phyloP scores from a whole-genome alignment of 768 basidiomycete genomes.

The Phaffia australis region DNA sequence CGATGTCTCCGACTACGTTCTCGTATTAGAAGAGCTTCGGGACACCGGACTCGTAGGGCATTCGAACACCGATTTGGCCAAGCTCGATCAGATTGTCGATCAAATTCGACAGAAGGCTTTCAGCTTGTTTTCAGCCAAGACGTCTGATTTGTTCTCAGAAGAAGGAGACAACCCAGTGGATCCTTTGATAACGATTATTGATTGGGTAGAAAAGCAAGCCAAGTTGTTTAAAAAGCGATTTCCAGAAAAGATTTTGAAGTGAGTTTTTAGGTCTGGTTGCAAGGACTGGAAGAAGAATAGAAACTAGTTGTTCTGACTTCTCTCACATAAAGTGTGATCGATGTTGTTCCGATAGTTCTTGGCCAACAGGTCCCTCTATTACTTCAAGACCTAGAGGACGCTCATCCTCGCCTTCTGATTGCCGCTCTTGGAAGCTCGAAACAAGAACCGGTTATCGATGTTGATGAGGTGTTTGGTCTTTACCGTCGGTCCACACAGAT shows the following conservation, averaged over 20 bases:
- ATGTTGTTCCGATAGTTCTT: conserved; percentile 58
- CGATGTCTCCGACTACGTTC: conserved; percentile 55
- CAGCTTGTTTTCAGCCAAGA: conserved; percentile 25
- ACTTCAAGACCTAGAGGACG: conserved; percentile 54
- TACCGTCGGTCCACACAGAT: conserved; percentile 68
- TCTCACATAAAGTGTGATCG: conserved; percentile 40
- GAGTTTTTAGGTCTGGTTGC: conserved; percentile 30
- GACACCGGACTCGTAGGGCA: conserved; percentile 60
- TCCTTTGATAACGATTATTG: conserved; percentile 70
- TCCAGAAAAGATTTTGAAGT: conserved; percentile 71
- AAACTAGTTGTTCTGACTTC: not conserved
- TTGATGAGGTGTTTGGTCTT: conserved; percentile 78
- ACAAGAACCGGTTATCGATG: conserved; percentile 46
- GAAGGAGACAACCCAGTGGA: conserved; percentile 58
- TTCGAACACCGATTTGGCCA: conserved; percentile 60
- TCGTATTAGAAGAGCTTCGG: conserved; percentile 59
- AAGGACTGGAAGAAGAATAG: not conserved
- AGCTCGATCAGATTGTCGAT: conserved; percentile 58
- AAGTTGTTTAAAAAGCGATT: conserved; percentile 80
- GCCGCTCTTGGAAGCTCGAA: conserved; percentile 31
- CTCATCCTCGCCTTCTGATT: conserved; percentile 64
- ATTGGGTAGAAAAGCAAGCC: conserved; percentile 75
- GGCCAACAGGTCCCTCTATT: conserved; percentile 53
- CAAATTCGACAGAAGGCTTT: conserved; percentile 44
- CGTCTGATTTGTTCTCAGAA: conserved; percentile 30